Base-by-base conservation (phyloP, 2,329 filamentous ascomycete genomes). In the Cytospora mali region DNA sequence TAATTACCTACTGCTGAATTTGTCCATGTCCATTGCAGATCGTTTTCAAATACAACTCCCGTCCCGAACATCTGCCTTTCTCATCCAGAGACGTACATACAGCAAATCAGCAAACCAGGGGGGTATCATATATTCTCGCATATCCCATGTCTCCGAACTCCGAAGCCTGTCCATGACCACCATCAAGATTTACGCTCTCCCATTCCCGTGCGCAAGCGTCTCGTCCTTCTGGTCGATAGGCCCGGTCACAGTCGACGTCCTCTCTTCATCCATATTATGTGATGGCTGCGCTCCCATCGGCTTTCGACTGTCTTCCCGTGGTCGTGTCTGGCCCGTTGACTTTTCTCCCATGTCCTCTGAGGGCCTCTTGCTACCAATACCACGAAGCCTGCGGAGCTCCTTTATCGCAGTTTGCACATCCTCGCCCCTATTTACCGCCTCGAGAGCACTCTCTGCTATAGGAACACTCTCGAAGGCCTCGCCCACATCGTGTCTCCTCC, bases 401-500 rank as follows among this genome's bases (percentile, higher is more conserved):
- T 70, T 63, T 29, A 77, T 64, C 5, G 73, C 70, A n/a, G 62
- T 68, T 39, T 77, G 74, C 3, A 81, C 66, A 23, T 68, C 69
- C 67, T 81, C 78, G 2, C 81, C 82, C n/a, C 70, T 71, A 33
- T 71, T 75, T 61, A 83, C 70, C 27, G 79, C 80, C 23, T 76
- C 75, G 18, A 86, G 72, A 0, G 79, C 77, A 60, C 70, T 73
- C 66, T 79, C 75, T 0, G 82, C 82, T 25, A 75, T 74, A 7
- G 79, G 76, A 4, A 81, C 77, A 62, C 77, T 82, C 68, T 84
- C 79, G 62, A 85, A 83, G 5, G 79, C 76, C 14, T 75, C 75
- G 11, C 76, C 77, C 48, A 76, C 73, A 9, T 76, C 77, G 23
- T 76, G 75, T 62, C 75, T 73, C 39, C 74, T 71, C 61, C 77